Base-by-base conservation (phyloP, 2,329 filamentous ascomycete genomes). In the Lachnellula willkommii region DNA sequence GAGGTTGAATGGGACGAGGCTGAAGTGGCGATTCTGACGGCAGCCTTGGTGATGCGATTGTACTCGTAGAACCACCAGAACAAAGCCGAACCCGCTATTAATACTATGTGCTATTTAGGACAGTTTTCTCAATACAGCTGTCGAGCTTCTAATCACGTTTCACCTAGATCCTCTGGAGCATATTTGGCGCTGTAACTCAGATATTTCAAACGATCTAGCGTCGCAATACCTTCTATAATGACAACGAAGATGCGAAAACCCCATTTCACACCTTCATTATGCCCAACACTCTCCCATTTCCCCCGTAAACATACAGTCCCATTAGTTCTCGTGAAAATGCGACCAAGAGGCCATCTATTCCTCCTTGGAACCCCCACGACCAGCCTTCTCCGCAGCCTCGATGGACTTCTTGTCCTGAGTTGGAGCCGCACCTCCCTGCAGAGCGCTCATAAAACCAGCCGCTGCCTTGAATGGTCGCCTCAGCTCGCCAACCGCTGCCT, bases 361-460 rank as follows among this genome's bases (percentile, higher is more conserved):
- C 73, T 88, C 85, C 82, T 88, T 88, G 67, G 77, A 83, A 68
- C 85, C 85, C 56, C 85, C 85, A 60, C 83, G 80, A 60, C 87
- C 87, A 54, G 87, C 80, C 71, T 88, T 88, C 79, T 93, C 89
- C 53, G 85, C 86, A 50, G 83, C 81, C 77, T 91, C 89, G 48
- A 96, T 82, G 55, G 88, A 85, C 77, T 93, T 91, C 82, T 93
- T 90, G 74, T 99, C 94, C 72, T 89, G 95, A 81, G 95, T 91
- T 65, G 88, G 81, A 32, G 63, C 81, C 78, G 66, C 74, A 55
- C 82, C 82, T 63, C 82, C 82, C 74, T 87, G 82, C 73, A 92
- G 82, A 59, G 85, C 84, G 65, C 83, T 84, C 88, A 95, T 91
- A 72, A 97, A 82, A 52, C 92, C 91, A 59, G 82, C 87, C 58